A percentile compares a stretch with the other conserved stretches of the same genome.
Evolutionary conservation across 805 yeast genomes (phyloP).

Genomic region (Saccharomycopsis fodiens): DNA sequence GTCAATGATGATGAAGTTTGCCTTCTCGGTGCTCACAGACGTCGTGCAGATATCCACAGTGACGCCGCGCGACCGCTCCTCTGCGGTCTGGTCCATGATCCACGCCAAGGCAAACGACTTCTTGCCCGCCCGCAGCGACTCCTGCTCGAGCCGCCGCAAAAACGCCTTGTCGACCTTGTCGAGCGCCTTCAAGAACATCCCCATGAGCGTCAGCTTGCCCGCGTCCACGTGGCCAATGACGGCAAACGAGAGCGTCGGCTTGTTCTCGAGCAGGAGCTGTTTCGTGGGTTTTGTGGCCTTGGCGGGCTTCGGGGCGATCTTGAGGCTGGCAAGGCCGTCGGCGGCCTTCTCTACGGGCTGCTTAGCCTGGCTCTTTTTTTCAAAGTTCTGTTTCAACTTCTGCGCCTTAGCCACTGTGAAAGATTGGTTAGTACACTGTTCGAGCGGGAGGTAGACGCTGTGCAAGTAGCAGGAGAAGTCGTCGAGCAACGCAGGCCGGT

Average conservation of each 20-base stretch:
- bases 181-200: conserved; percentile 58
- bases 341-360: conserved; percentile 17
- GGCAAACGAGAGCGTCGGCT: conserved; percentile 62
- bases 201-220: conserved; percentile 77
- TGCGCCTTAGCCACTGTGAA: conserved; percentile 30
- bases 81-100: conserved; percentile 76
- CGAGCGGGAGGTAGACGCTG: conserved; percentile 8
- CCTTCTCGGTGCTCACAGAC: conserved; percentile 46
- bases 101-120: conserved; percentile 79
- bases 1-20: conserved; percentile 64
- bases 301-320: conserved; percentile 19
- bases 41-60: conserved; percentile 73
- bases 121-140: conserved; percentile 62
- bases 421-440: conserved; percentile 32
- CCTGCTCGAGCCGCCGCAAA: conserved; percentile 53
- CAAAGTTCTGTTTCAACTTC: conserved; percentile 47
- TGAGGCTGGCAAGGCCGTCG: conserved; percentile 4
- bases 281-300: conserved; percentile 35
- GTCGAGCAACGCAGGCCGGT: background rate
- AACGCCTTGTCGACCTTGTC: conserved; percentile 61
- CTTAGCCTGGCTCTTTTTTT: conserved; percentile 1
- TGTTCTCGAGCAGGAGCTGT: conserved; percentile 36
- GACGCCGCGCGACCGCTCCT: conserved; percentile 70
- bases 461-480: conserved; percentile 1
- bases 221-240: conserved; percentile 86